Conservation (phyloP, 345 rosid species). For the Gossypium turneri region DNA sequence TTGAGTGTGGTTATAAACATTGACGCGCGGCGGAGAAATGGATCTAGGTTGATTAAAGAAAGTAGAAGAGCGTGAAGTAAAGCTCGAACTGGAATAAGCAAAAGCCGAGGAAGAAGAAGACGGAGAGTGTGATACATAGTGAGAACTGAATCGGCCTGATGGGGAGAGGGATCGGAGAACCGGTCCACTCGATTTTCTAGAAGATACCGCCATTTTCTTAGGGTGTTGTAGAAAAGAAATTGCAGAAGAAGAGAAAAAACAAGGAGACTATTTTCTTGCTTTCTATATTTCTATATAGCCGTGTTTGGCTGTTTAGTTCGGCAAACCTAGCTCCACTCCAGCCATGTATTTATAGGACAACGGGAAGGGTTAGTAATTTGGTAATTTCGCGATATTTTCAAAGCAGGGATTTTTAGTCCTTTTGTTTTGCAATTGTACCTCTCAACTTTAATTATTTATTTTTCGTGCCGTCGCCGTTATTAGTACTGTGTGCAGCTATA, state of each 20-base stretch:
- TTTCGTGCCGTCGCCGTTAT: not conserved
- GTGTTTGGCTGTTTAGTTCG: conserved; percentile 33
- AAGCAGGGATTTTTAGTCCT: not conserved
- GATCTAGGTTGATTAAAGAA: conserved; percentile 38
- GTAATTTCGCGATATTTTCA: conserved; percentile 19
- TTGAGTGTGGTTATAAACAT: conserved; percentile 24
- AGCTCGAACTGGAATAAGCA: conserved; percentile 47
- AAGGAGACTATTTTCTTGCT: not conserved
- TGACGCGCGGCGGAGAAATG: conserved; percentile 51
- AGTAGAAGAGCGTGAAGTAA: conserved; percentile 42
- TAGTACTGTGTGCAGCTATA: not conserved
- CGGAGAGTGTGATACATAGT: conserved; percentile 15
- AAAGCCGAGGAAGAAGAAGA: conserved; percentile 39
- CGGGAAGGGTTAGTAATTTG: not conserved
- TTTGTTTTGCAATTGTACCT: not conserved
- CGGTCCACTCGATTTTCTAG: conserved; percentile 40
- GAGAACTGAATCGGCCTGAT: conserved; percentile 37
- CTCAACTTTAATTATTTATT: not conserved
- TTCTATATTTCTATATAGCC: not conserved
- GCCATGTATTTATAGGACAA: conserved; percentile 43
- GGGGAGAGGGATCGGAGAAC: conserved; percentile 40
- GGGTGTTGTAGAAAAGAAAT: not conserved
- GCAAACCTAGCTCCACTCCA: conserved; percentile 50
- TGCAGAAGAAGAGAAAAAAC: not conserved
- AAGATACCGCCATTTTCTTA: conserved; percentile 42